Base-by-base conservation (phyloP, 1,284 basidiomycete species). In the Cryptococcus sp. region DNA sequence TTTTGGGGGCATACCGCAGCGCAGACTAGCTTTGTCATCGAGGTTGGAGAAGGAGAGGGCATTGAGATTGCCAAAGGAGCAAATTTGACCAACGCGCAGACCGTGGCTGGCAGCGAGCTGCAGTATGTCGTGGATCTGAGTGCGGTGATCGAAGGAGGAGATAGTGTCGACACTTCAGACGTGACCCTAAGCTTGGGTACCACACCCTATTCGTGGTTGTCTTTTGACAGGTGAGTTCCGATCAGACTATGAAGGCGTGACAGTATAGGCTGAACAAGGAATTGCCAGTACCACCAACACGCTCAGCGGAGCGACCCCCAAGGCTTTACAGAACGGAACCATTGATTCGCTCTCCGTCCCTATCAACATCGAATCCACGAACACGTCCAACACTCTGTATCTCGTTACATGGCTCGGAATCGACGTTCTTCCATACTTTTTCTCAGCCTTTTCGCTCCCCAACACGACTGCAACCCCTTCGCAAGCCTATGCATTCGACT, bases 391-490 rank as follows among this genome's bases (percentile, higher is more conserved):
- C 52, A 72, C 73, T 2, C 61, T 72, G 15, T 56, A 63, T 7
- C 60, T 75, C 45, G 62, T 65, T 16, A 66, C 72, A 5, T 74
- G 67, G 57, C 51, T 82, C 45, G 66, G 73, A 1, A 50, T 84
- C 56, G 64, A 72, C 46, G 68, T 83, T 54, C 66, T 67, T 1
- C 78, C 80, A 0, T 80, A 78, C 54, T 70, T 78, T 17, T 82
- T 84, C 67, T 80, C 76, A 47, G 57, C 70, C 8, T 68, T 75
- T 53, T 50, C 57, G 1, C 67, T 83, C 1, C 80, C 82, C 1
- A 72, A 70, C 51, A 56, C 68, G 47, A 75, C 74, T 17, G 70
- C 77, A 53, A 64, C 65, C 5, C 72, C 75, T 2, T 74, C 75
- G 8, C 44, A 66, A 31, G 47, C 50, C 11, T 74, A 75, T 66